Percentiles rank a stretch among this genome's conserved stretches.
Evolutionary conservation across 2,329 filamentous ascomycete species (phyloP).

Genomic region (Penicillium aurantiogriseum): DNA sequence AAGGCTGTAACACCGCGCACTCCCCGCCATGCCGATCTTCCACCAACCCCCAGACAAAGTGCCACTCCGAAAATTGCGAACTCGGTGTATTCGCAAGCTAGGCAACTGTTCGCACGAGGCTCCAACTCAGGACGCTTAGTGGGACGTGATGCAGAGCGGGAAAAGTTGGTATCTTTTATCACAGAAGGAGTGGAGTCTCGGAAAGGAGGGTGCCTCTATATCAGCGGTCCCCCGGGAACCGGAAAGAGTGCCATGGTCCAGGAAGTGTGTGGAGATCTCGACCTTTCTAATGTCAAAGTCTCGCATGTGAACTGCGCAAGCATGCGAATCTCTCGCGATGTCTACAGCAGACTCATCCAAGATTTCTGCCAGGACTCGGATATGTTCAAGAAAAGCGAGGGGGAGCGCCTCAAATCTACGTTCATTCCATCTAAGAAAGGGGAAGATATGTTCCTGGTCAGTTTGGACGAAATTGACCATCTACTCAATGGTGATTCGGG

Average conservation of each 20-base stretch:
- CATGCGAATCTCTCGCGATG: conserved; percentile 80
- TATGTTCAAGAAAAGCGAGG: conserved; percentile 64
- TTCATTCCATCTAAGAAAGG: conserved; percentile 64
- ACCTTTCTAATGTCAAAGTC: conserved; percentile 58
- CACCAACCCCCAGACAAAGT: conserved; percentile 57
- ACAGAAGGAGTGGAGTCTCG: conserved; percentile 58
- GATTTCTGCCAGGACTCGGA: conserved; percentile 64
- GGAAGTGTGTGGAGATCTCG: conserved; percentile 66
- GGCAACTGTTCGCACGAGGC: conserved; percentile 81
- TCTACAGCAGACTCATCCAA: conserved; percentile 76
- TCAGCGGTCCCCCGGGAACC: conserved; percentile 92
- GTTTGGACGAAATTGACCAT: conserved; percentile 93
- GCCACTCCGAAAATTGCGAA: conserved; percentile 63
- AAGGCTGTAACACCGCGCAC: conserved; percentile 75
- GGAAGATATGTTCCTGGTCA: conserved; percentile 68
- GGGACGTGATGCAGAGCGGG: conserved; percentile 69
- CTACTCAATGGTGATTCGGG: conserved; percentile 85
- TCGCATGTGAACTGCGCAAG: conserved; percentile 97
- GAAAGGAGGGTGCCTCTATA: conserved; percentile 80
- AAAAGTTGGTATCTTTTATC: conserved; percentile 69
- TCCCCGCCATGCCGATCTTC: conserved; percentile 45
- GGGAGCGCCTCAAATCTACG: conserved; percentile 65
- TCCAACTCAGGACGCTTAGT: conserved; percentile 72
- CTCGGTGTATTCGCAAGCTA: conserved; percentile 81
- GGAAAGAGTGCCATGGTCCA: conserved; percentile 94